Evolutionary conservation across 768 basidiomycete genomes (phyloP).

Genomic region (Podaxis mareebaensis): DNA sequence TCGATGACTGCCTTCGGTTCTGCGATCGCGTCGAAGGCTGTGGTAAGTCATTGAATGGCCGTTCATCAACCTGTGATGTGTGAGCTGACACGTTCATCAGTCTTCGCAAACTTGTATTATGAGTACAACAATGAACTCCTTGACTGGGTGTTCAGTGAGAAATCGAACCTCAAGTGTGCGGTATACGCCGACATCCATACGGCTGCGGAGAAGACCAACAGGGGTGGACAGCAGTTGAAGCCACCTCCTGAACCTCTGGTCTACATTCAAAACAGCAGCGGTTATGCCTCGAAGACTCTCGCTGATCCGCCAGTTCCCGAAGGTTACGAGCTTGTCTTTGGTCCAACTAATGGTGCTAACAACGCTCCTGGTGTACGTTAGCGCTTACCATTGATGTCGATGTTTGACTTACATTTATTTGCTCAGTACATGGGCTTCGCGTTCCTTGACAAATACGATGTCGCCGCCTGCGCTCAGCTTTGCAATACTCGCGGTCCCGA

Average conservation of each 20-base stretch:
- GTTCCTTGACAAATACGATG: constrained; percentile 49
- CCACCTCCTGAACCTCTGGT: constrained; percentile 35
- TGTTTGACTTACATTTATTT: background rate
- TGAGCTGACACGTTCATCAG: constrained; percentile 25
- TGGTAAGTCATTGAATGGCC: constrained; percentile 33
- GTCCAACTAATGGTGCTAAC: constrained; percentile 46
- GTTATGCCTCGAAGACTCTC: constrained; percentile 37
- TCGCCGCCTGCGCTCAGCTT: constrained; percentile 41
- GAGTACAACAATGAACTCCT: constrained; percentile 46
- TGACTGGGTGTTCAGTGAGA: constrained; percentile 36
- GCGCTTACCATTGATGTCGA: background rate
- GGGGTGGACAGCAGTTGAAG: constrained; percentile 42
- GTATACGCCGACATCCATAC: constrained; percentile 44
- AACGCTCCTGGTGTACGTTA: constrained; percentile 42
- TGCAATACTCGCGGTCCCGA: constrained; percentile 47
- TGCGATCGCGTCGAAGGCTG: constrained; percentile 39
- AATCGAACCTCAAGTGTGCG: constrained; percentile 51
- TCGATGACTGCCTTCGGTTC: constrained; percentile 42
- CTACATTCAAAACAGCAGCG: constrained; percentile 46
- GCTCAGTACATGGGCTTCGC: constrained; percentile 52
- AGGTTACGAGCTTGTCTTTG: constrained; percentile 47
- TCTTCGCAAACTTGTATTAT: constrained; percentile 51
- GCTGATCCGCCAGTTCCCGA: constrained; percentile 40
- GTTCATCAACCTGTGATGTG: background rate
- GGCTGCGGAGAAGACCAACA: constrained; percentile 45